phyloP scores from a whole-genome alignment of 148 eudicot species.

The Polygonum maritimum region DNA sequence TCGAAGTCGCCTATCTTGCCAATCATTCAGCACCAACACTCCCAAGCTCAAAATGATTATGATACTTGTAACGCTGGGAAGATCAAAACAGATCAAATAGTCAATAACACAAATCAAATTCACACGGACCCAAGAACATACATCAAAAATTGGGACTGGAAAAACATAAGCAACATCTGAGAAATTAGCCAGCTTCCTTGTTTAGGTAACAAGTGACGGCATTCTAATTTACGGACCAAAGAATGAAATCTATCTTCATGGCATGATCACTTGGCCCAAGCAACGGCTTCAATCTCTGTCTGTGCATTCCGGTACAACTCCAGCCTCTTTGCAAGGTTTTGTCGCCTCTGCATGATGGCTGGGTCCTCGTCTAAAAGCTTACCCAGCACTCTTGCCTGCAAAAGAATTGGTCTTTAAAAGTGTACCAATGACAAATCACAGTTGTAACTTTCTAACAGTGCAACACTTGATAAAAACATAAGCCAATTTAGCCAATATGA shows the following conservation, averaged over 20 bases:
- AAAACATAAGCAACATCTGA: neutral
- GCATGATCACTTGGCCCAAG: slow-evolving; percentile 51
- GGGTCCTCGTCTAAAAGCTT: slow-evolving; percentile 90
- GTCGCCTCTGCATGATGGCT: slow-evolving; percentile 75
- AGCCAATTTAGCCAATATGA: too few species aligned
- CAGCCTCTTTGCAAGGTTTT: slow-evolving; percentile 62
- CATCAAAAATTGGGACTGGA: neutral
- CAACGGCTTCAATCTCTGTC: slow-evolving; percentile 75
- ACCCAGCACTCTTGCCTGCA: slow-evolving; percentile 71
- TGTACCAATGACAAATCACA: too few species aligned
- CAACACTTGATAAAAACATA: too few species aligned
- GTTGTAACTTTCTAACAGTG: neutral
- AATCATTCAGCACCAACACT: too few species aligned
- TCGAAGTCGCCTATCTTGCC: too few species aligned
- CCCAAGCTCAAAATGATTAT: too few species aligned
- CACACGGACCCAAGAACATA: too few species aligned
- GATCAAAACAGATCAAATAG: too few species aligned
- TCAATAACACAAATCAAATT: too few species aligned
- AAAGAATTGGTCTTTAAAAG: neutral
- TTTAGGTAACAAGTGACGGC: neutral
- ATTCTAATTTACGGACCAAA: neutral
- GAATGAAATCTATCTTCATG: neutral
- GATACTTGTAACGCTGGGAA: too few species aligned
- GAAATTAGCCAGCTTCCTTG: neutral
- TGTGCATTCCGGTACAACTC: slow-evolving; percentile 89